Evolutionary conservation across 169 alveolate species (phyloP).

Genomic region (Eimeria nieschulzi): DNA sequence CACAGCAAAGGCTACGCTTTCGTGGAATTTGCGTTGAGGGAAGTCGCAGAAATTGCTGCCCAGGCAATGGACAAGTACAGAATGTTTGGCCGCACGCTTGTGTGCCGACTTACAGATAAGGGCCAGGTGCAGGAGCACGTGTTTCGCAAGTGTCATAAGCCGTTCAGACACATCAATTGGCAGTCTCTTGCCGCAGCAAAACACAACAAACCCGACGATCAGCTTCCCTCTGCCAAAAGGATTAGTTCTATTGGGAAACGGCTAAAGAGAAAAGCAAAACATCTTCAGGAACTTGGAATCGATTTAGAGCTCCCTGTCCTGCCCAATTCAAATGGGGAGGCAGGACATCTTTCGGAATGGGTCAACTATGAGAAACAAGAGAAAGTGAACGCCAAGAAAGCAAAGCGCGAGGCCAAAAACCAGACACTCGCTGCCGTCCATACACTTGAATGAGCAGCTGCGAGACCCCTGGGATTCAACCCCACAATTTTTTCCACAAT

Average conservation of each 20-base stretch:
- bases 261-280: background rate
- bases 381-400: background rate
- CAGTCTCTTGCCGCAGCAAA: slow-evolving; percentile 7
- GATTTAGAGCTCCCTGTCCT: background rate
- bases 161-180: background rate
- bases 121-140: background rate
- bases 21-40: slow-evolving; percentile 85
- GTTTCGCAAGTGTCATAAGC: background rate
- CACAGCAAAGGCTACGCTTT: slow-evolving; percentile 54
- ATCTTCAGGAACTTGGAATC: slow-evolving; percentile 26
- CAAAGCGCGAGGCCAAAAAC: background rate
- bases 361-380: background rate
- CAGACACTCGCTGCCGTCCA: background rate
- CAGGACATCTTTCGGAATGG: background rate
- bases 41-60: slow-evolving; percentile 89
- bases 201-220: slow-evolving; percentile 33
- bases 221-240: slow-evolving; percentile 23
- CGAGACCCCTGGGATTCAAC: too few species aligned
- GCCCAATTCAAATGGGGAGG: background rate
- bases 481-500: too few species aligned
- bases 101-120: slow-evolving; percentile 16
- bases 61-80: slow-evolving; percentile 88
- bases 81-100: slow-evolving; percentile 81
- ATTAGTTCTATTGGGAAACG: background rate
- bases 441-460: too few species aligned